These are phyloP conservation scores for Dactylellina sp. DNA, from an alignment of 2,329 filamentous ascomycete genomes.

Conservation along the genomic window DNA sequence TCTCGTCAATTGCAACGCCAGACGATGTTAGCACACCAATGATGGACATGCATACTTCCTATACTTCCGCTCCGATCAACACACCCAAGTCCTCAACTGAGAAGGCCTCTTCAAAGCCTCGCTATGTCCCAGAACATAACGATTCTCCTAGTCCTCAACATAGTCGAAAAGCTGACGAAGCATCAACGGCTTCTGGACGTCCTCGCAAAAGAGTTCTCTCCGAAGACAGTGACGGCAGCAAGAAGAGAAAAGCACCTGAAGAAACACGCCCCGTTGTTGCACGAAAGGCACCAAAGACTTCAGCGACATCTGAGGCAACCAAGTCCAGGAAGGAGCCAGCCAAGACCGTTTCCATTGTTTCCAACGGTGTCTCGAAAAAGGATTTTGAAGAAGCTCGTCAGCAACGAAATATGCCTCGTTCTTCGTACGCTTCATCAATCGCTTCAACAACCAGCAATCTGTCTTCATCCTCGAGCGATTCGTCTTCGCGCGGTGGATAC, in stretches of 20 bases:
- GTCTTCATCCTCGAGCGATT: conserved; percentile 51
- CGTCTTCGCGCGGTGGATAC: conserved; percentile 36
- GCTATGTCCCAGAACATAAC: conserved; percentile 44
- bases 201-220: conserved; percentile 45
- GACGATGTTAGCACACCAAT: conserved; percentile 52
- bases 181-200: conserved; percentile 13
- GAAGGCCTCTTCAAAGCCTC: conserved; percentile 44
- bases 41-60: conserved; percentile 42
- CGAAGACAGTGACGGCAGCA: conserved; percentile 42
- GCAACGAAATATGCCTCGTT: conserved; percentile 35
- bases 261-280: conserved; percentile 42
- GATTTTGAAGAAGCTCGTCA: conserved; percentile 40
- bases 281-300: conserved; percentile 49
- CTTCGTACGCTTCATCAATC: conserved; percentile 45
- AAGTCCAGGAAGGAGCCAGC: conserved; percentile 25
- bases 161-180: conserved; percentile 32
- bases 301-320: conserved; percentile 22
- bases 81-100: conserved; percentile 41
- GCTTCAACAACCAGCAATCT: conserved; percentile 47
- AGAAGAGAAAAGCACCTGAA: conserved; percentile 46
- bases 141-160: conserved; percentile 46
- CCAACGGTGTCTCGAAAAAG: conserved; percentile 47
- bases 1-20: conserved; percentile 46
- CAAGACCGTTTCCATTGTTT: conserved; percentile 15
- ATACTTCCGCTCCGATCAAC: conserved; percentile 42